Evolutionary conservation across 176 grass and related monocot genomes (phyloP).

Genomic region (Lolium multiflorum): DNA sequence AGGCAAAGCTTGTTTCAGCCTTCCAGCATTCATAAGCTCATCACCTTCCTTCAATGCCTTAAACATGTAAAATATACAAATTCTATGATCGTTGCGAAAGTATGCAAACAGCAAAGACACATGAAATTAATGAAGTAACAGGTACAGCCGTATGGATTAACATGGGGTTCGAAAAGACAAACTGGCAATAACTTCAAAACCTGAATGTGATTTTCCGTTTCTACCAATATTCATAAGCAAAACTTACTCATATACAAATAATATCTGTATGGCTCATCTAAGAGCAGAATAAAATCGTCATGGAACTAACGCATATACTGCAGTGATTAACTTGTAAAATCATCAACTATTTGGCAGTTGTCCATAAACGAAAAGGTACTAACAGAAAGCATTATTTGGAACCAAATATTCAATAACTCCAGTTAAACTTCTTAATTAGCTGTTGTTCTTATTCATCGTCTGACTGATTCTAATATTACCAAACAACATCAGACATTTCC

Average conservation of each 20-base stretch:
- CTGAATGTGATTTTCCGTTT: not conserved
- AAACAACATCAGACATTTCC: constrained; percentile 8
- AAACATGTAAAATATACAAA: constrained; percentile 39
- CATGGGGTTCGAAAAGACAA: constrained; percentile 2
- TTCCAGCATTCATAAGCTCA: constrained; percentile 87
- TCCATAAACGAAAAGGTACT: not conserved
- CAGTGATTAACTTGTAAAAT: not conserved
- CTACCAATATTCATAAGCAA: constrained; percentile 6
- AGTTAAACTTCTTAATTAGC: constrained; percentile 10
- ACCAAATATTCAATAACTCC: constrained; percentile 13
- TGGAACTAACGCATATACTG: not conserved
- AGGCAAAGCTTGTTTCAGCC: constrained; percentile 72
- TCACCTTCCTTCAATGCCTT: constrained; percentile 88
- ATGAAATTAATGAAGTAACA: constrained; percentile 21
- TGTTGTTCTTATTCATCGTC: not conserved
- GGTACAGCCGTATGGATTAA: not conserved
- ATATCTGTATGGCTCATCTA: not conserved
- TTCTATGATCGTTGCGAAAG: not conserved
- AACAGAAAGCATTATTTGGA: not conserved
- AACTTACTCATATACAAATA: constrained; percentile 4
- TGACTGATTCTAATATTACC: constrained; percentile 17
- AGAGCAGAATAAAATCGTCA: constrained; percentile 18
- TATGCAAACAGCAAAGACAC: constrained; percentile 19
- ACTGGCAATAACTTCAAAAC: constrained; percentile 17
- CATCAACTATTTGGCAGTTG: constrained; percentile 8